Base-by-base conservation (phyloP, 2,329 filamentous ascomycete genomes). In the Hypoxylon sp. region DNA sequence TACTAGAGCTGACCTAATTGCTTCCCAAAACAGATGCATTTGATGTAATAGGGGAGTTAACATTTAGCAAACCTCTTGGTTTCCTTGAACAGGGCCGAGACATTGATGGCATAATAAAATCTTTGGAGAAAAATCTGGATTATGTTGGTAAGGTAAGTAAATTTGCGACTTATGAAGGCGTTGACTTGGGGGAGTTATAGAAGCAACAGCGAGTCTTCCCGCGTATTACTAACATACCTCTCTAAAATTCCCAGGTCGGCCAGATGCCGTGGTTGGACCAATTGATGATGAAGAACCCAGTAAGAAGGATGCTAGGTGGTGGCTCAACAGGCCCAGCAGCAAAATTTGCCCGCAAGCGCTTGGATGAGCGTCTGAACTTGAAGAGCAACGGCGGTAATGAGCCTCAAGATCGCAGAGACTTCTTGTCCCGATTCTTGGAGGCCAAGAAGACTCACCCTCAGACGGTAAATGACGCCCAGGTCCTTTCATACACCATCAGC, bases 31-130 rank as follows among this genome's bases (percentile, higher is more conserved):
- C 14, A 50, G 46, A 50, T 14, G 92, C 92, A 0, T 94, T 94
- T 74, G 92, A 94, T 76, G 92, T 94, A 9, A 93, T 94, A 67
- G 91, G 91, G 4, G 89, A 92, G 67, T 87, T 94, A 74, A 93
- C 91, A 0, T 94, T 92, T 80, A 89, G 87, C 77, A 92, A 92
- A 77, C 84, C 90, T 0, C 86, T 94, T 64, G 92, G 92, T 0
- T 94, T 94, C 71, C 81, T 94, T 1, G 91, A 94, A 77, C 85
- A 87, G 75, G 90, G 92, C 57, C 85, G 90, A 75, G 92, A 94
- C 70, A 87, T 94, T 9, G 91, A 93, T 67, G 91, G 91, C 0
- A 93, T 94, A 53, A 86, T 94, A 11, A 37, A 24, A 6, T 19
- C 31, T 0, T 3, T 39, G n/a, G 17, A 37, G 17, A 26, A 14